Evolutionary conservation across 2,329 filamentous ascomycete species (phyloP).

Genomic region (Pseudocercospora pini-densiflorae): DNA sequence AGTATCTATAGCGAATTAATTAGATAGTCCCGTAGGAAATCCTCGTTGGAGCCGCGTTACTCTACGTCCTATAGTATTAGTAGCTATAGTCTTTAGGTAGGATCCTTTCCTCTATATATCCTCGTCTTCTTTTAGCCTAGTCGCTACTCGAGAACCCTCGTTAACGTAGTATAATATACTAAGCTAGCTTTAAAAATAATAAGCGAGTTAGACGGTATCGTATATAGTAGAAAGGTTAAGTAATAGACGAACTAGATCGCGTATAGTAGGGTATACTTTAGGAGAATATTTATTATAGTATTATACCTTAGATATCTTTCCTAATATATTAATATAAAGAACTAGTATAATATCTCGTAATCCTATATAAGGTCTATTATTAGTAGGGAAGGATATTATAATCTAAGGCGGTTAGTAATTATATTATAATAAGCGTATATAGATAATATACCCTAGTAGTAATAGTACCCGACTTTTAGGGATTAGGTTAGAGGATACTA

Average conservation of each 20-base stretch:
- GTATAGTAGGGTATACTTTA: not conserved
- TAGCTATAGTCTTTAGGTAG: not conserved
- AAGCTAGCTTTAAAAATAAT: not conserved
- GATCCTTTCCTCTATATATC: not conserved
- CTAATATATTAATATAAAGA: not conserved
- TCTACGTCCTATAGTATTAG: not conserved
- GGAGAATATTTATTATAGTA: not conserved
- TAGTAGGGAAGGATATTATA: not conserved
- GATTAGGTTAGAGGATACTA: not conserved
- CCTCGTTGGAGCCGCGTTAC: not conserved
- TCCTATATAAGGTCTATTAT: not conserved
- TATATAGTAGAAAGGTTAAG: not conserved
- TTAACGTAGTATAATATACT: not conserved
- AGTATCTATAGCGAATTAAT: not conserved
- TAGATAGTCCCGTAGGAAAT: not conserved
- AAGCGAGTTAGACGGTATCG: not conserved
- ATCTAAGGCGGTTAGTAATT: not conserved
- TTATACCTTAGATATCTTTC: not conserved
- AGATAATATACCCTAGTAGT: not conserved
- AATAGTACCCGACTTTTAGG: not conserved
- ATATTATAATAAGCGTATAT: not conserved
- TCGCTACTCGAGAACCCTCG: not conserved
- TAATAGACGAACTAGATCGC: not conserved
- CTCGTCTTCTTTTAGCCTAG: not conserved
- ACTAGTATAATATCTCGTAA: not conserved